A percentile compares a stretch with the other conserved stretches of the same genome.
Evolutionary conservation across 805 yeast species (phyloP).

Genomic region (Starmerella sp.): DNA sequence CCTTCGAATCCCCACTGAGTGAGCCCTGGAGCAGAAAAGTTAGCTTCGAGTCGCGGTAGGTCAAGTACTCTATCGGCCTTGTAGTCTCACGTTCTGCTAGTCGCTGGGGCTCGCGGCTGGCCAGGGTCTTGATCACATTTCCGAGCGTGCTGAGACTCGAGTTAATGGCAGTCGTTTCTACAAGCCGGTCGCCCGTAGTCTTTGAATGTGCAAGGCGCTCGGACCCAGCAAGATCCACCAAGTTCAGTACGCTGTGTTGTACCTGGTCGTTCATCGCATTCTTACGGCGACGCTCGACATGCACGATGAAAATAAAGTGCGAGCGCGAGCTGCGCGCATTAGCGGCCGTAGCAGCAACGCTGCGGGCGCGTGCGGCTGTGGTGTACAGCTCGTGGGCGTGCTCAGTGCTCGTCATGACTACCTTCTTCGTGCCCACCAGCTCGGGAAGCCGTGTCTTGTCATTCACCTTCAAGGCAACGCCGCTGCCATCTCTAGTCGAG

Average conservation of each 20-base stretch:
- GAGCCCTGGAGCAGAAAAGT: slow-evolving; percentile 80
- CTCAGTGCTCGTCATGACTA: slow-evolving; percentile 36
- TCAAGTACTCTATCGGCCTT: slow-evolving; percentile 38
- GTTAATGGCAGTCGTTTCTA: slow-evolving; percentile 83
- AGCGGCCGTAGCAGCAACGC: slow-evolving; percentile 70
- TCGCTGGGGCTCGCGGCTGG: slow-evolving; percentile 24
- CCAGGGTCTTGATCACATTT: slow-evolving; percentile 71
- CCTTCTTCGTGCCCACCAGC: slow-evolving; percentile 47
- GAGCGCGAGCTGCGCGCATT: slow-evolving; percentile 86
- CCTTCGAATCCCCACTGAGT: slow-evolving; percentile 73
- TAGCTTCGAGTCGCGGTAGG: slow-evolving; percentile 60
- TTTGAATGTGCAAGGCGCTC: slow-evolving; percentile 70
- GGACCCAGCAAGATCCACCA: slow-evolving; percentile 90
- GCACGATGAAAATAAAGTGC: slow-evolving; percentile 66
- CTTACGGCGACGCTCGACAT: slow-evolving; percentile 34
- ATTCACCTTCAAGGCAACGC: slow-evolving; percentile 11
- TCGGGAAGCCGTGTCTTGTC: slow-evolving; percentile 37
- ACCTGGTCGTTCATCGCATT: slow-evolving; percentile 30
- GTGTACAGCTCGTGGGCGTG: slow-evolving; percentile 42
- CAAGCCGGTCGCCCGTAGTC: slow-evolving; percentile 66
- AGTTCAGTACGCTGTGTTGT: slow-evolving; percentile 53
- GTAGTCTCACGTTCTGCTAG: slow-evolving; percentile 6
- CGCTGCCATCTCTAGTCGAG: neutral
- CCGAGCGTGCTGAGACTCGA: slow-evolving; percentile 79
- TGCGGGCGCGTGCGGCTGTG: slow-evolving; percentile 49